Evolutionary conservation across 176 grass and related monocot species (phyloP).

Genomic region (Ensete glaucum): DNA sequence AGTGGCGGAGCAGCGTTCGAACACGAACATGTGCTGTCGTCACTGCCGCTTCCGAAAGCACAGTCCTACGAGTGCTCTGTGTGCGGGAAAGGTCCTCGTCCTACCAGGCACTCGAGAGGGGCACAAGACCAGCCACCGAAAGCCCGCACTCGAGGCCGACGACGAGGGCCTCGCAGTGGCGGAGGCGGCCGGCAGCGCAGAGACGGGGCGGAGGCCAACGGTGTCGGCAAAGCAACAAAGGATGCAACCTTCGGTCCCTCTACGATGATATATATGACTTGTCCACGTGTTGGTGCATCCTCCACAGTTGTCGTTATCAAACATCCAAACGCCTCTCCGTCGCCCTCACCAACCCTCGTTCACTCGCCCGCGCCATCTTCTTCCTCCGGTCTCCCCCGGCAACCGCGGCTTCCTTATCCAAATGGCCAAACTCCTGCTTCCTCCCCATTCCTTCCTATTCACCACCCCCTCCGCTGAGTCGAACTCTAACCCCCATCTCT

Average conservation of each 20-base stretch:
- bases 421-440: neutral
- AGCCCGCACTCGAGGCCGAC: neutral
- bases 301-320: neutral
- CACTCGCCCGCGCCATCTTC: neutral
- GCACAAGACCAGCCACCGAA: constrained; percentile 22
- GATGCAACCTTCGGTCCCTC: too few relatives aligned
- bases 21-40: neutral
- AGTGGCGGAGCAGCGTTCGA: neutral
- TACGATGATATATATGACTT: too few relatives aligned
- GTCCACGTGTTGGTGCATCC: neutral
- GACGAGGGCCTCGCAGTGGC: constrained; percentile 1
- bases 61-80: constrained; percentile 4
- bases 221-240: too few relatives aligned
- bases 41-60: neutral
- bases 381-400: neutral
- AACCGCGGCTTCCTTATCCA: neutral
- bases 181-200: neutral
- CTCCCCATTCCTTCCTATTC: constrained; percentile 1
- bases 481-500: neutral
- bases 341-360: neutral
- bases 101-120: constrained; percentile 18
- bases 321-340: neutral
- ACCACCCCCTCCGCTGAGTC: neutral
- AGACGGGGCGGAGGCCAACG: too few relatives aligned
- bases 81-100: constrained; percentile 6